Percentiles rank a stretch among this genome's conserved stretches.
These are phyloP conservation scores for Prunus padus DNA, from an alignment of 306 rosid species.

Conservation along the genomic window DNA sequence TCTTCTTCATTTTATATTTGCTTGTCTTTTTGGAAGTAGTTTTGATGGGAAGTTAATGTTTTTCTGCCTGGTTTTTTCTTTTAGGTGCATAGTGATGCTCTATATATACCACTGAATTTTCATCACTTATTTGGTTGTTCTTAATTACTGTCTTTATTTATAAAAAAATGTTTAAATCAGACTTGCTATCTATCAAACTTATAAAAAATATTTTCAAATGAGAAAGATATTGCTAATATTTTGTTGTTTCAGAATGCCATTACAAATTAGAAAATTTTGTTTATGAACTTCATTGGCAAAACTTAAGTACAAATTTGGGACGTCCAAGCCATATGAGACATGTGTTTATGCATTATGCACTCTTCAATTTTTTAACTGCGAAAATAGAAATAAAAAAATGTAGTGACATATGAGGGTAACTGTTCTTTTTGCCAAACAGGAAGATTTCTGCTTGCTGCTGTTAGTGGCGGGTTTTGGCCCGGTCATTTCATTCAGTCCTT, in stretches of 20 bases:
- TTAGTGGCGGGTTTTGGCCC: slow-evolving; percentile 95
- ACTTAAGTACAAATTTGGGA: background rate
- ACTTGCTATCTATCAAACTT: background rate
- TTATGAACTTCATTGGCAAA: background rate
- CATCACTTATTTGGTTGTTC: background rate
- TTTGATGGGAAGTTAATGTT: background rate
- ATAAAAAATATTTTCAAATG: background rate
- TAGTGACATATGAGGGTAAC: slow-evolving; percentile 10
- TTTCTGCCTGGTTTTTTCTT: background rate
- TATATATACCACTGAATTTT: background rate
- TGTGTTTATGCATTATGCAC: background rate
- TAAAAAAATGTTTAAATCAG: background rate
- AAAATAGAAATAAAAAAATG: background rate
- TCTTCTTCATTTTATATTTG: background rate
- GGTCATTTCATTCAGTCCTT: slow-evolving; percentile 93
- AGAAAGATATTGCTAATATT: background rate
- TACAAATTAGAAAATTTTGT: background rate
- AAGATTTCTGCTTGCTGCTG: slow-evolving; percentile 96
- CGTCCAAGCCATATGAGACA: background rate
- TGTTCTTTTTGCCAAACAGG: slow-evolving; percentile 51
- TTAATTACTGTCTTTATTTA: background rate
- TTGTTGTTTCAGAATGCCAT: background rate
- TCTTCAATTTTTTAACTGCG: background rate
- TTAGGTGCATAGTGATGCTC: background rate
- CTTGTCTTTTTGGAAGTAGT: background rate